These are phyloP conservation scores for Colletotrichum euphorbiae DNA, from an alignment of 2,329 filamentous ascomycete species.

Conservation along the genomic window DNA sequence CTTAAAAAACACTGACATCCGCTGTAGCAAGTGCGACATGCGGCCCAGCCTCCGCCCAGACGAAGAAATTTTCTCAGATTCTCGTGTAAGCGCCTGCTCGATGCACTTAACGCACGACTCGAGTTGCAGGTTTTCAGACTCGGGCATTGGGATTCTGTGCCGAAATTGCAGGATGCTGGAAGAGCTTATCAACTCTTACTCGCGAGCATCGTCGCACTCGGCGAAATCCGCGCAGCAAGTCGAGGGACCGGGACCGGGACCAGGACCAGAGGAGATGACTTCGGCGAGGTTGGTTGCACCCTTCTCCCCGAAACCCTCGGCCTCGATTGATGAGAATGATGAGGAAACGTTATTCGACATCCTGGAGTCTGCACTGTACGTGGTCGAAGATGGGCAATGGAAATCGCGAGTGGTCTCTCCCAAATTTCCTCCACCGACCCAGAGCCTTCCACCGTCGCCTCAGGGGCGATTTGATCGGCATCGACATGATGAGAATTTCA, in stretches of 20 bases:
- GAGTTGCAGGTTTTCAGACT: slow-evolving; percentile 34
- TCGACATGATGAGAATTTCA: slow-evolving; percentile 16
- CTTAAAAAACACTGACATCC: slow-evolving; percentile 27
- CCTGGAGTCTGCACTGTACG: slow-evolving; percentile 30
- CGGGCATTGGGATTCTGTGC: slow-evolving; percentile 35
- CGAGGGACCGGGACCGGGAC: background rate
- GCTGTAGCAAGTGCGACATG: slow-evolving; percentile 39
- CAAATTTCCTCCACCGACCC: slow-evolving; percentile 28
- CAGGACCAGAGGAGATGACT: background rate
- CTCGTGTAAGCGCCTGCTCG: background rate
- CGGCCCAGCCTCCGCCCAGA: slow-evolving; percentile 25
- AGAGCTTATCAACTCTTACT: slow-evolving; percentile 36
- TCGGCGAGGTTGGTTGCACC: background rate
- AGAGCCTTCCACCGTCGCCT: slow-evolving; percentile 6
- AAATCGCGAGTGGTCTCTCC: slow-evolving; percentile 15
- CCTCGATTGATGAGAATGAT: slow-evolving; percentile 28
- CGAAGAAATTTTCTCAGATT: slow-evolving; percentile 18
- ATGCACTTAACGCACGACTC: background rate
- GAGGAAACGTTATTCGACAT: slow-evolving; percentile 38
- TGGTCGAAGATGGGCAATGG: slow-evolving; percentile 24
- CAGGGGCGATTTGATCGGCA: background rate
- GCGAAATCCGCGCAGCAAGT: background rate
- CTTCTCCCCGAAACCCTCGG: slow-evolving; percentile 14
- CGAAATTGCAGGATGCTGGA: slow-evolving; percentile 34
- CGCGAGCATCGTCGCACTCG: slow-evolving; percentile 27